Evolutionary conservation across 108 stramenopile species (phyloP).

Genomic region (Craspedostauros australis): DNA sequence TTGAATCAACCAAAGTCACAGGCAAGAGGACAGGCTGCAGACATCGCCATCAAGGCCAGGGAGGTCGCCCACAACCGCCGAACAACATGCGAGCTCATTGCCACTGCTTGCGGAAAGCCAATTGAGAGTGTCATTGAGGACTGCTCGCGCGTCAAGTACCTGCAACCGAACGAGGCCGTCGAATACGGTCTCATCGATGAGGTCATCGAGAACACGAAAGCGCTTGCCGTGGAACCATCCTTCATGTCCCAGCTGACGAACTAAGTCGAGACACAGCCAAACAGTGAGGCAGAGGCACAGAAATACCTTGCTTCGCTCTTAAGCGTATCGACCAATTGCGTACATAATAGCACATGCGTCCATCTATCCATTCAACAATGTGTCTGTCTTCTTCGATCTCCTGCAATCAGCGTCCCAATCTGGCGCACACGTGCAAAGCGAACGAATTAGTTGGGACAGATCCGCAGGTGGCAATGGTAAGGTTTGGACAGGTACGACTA

Average conservation of each 20-base stretch:
- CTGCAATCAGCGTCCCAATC: too few relatives aligned
- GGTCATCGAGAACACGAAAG: constrained; percentile 72
- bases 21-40: constrained; percentile 92
- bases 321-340: too few relatives aligned
- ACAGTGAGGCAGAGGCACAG: neutral
- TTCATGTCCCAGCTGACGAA: constrained; percentile 58
- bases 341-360: too few relatives aligned
- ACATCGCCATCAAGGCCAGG: constrained; percentile 95
- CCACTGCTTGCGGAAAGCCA: constrained; percentile 86
- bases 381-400: too few relatives aligned
- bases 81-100: constrained; percentile 86
- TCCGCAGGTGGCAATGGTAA: too few relatives aligned
- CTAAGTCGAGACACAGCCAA: too few relatives aligned
- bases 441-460: too few relatives aligned
- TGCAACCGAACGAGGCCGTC: constrained; percentile 94
- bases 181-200: constrained; percentile 96
- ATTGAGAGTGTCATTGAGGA: constrained; percentile 84
- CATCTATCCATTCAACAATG: too few relatives aligned
- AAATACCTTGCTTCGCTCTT: too few relatives aligned
- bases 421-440: too few relatives aligned
- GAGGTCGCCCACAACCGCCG: constrained; percentile 89
- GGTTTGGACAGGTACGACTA: too few relatives aligned
- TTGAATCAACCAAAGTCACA: constrained; percentile 91
- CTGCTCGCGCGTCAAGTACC: constrained; percentile 88
- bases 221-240: constrained; percentile 62